Evolutionary conservation across 2,329 filamentous ascomycete genomes (phyloP), one percentile per base, ranked within the genome.

Genomic region (Fusarium caatingaense): DNA sequence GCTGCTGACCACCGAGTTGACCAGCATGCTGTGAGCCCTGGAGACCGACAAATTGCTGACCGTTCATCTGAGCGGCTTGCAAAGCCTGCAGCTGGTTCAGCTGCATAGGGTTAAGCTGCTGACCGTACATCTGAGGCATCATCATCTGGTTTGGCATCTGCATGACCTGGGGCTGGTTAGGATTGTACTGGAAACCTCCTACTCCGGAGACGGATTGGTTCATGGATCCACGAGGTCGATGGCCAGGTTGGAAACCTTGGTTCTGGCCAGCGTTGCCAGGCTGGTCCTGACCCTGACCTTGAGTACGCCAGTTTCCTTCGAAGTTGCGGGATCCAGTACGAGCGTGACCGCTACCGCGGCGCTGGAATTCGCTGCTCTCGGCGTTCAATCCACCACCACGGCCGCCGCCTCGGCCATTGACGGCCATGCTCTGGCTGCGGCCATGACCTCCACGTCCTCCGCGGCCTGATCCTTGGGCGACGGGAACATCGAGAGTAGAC

Each of bases 271-370:
- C 78, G 58, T 76, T 78, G 57, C 75, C 78, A 44, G 78, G 55
- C 74, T 84, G 83, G 56, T 91, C 91, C 78, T 93, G 92, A 76
- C 86, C 86, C 71, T 87, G 85, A 72, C 77, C 77, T 73, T 92
- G 94, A 76, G 94, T 97, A 76, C 96, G 92, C 96, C 96, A 99
- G 82, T 99, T 99, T 76, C 94, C 91, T 73, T 99, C 96, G 77
- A 98, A 98, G 82, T 98, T 99, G 69, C 96, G 90, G 25, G 96
- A 99, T 13, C 89, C 89, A 32, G 91, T 91, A 67, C 96, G 89
- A 69, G 88, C 91, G 79, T 99, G 96, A 60, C 93, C 91, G 44
- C 92, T 92, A 74, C 91, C 90, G 73, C 93, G 92, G 66, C 93
- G 91, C 73, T 89, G 86, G 77, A 94, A 92, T 72, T 96, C 93